These are phyloP conservation scores for Climacium dendroides DNA, from an alignment of 225 moss, liverwort and hornwort species.

Conservation along the genomic window DNA sequence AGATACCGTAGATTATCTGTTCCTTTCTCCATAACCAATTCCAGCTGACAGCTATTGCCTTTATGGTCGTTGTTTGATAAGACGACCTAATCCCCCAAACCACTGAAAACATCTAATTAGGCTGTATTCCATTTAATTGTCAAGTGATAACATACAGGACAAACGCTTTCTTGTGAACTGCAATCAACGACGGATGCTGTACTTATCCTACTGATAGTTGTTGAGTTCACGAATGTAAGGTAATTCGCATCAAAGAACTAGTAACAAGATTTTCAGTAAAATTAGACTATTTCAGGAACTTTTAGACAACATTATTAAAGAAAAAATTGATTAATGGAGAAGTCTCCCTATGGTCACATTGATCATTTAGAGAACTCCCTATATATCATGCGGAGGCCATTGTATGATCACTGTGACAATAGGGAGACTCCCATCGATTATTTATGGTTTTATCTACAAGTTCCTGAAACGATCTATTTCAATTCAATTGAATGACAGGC, in stretches of 20 bases:
- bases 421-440: not conserved
- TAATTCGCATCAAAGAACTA: not conserved
- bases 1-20: slow-evolving; percentile 55
- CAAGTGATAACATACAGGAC: not conserved
- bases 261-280: not conserved
- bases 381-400: too few species aligned
- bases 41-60: slow-evolving; percentile 40
- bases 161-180: not conserved
- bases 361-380: not conserved
- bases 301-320: not conserved
- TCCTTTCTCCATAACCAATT: slow-evolving; percentile 76
- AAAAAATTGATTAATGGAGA: not conserved
- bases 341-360: not conserved
- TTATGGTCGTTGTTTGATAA: slow-evolving; percentile 45
- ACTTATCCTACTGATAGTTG: not conserved
- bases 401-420: not conserved
- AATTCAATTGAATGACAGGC: not conserved
- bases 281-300: not conserved
- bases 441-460: not conserved
- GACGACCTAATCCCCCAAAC: slow-evolving; percentile 37
- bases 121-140: not conserved
- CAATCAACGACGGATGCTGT: not conserved
- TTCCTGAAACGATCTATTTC: not conserved
- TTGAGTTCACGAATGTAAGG: not conserved
- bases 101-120: slow-evolving; percentile 1